These are phyloP conservation scores for Colletotrichum karsti DNA, from an alignment of 2,329 filamentous ascomycete species.

Conservation along the genomic window DNA sequence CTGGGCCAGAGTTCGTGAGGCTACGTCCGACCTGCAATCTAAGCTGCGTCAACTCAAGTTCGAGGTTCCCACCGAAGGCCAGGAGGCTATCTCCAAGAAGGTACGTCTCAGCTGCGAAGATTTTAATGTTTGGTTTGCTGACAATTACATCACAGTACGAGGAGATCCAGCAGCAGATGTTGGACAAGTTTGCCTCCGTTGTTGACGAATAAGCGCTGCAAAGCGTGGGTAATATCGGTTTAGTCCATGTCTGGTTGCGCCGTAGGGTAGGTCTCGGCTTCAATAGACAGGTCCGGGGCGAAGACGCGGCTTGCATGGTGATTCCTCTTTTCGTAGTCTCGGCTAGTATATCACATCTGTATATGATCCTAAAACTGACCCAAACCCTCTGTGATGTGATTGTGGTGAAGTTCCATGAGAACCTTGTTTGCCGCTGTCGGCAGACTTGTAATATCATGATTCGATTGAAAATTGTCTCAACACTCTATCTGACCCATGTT, in stretches of 20 bases:
- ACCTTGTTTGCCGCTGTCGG: no score
- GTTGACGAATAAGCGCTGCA: conserved; percentile 79
- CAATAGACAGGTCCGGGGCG: conserved; percentile 22
- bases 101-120: conserved; percentile 57
- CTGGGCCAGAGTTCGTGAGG: conserved; percentile 93
- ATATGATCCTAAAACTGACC: conserved; percentile 10
- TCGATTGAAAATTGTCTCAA: background rate
- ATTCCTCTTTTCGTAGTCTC: conserved; percentile 23
- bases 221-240: conserved; percentile 1
- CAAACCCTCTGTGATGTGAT: background rate
- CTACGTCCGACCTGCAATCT: conserved; percentile 85
- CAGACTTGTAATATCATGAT: background rate
- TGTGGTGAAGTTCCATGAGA: background rate
- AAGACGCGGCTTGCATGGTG: conserved; percentile 23
- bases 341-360: conserved; percentile 29
- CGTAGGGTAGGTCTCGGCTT: conserved; percentile 6
- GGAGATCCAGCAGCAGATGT: conserved; percentile 88
- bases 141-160: conserved; percentile 74
- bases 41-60: conserved; percentile 95
- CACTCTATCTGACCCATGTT: no score
- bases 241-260: conserved; percentile 18
- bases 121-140: no score
- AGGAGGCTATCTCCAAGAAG: conserved; percentile 86
- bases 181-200: conserved; percentile 96
- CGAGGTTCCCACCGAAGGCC: conserved; percentile 86